A percentile compares a stretch with the other conserved stretches of the same genome.
phyloP scores from a whole-genome alignment of 441 rosid genomes.

The Pelargonium fulgidum region DNA sequence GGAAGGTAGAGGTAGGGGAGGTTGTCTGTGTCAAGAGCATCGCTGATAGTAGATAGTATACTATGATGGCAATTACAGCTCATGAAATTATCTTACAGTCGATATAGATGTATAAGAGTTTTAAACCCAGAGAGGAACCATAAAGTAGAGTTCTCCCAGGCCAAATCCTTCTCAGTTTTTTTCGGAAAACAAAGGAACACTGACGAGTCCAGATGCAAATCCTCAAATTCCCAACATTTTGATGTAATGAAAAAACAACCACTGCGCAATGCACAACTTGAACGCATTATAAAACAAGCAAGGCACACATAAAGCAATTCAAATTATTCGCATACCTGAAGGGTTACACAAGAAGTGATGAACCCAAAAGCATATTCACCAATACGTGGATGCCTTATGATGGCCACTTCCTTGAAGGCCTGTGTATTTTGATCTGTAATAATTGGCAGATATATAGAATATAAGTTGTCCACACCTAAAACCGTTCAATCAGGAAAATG shows the following conservation, averaged over 20 bases:
- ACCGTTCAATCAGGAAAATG: neutral
- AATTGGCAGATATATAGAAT: too few relatives aligned
- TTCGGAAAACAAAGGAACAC: too few relatives aligned
- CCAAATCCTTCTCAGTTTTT: too few relatives aligned
- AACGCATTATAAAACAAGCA: too few relatives aligned
- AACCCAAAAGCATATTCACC: slow-evolving; percentile 39
- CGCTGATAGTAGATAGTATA: neutral
- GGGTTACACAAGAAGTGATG: slow-evolving; percentile 26
- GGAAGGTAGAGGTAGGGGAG: neutral
- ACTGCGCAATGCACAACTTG: neutral
- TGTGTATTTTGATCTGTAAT: slow-evolving; percentile 33
- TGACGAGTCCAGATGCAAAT: neutral
- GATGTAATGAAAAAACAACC: neutral
- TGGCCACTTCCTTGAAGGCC: slow-evolving; percentile 40
- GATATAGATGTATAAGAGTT: too few relatives aligned
- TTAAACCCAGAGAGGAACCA: too few relatives aligned
- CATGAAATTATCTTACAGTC: too few relatives aligned
- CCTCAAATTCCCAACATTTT: neutral
- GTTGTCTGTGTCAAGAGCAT: neutral
- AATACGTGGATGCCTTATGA: slow-evolving; percentile 31
- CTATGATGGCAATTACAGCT: too few relatives aligned
- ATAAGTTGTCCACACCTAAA: too few relatives aligned
- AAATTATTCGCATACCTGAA: neutral
- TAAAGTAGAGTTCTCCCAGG: too few relatives aligned
- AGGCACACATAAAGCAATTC: neutral